A percentile compares a stretch with the other conserved stretches of the same genome.
Conservation (phyloP, 108 stramenopile genomes). For the Licmophora abbreviata region DNA sequence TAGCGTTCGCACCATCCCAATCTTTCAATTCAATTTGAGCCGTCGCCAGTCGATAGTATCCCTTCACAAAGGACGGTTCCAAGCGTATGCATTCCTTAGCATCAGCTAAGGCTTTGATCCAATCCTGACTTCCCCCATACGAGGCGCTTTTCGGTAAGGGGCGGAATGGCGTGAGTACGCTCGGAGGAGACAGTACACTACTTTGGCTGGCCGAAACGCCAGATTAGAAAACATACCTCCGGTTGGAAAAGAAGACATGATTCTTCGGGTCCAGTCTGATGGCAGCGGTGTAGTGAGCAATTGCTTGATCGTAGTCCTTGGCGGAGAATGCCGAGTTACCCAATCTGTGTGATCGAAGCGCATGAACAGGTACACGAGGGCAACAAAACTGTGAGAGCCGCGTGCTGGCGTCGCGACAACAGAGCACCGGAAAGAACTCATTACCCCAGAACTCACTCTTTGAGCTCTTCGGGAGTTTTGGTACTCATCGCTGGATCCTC, state of each 20-base stretch:
- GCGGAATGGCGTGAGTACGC: background rate
- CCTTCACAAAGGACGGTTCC: slow-evolving; percentile 83
- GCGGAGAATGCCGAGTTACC: slow-evolving; percentile 83
- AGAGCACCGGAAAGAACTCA: no score
- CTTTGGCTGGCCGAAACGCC: background rate
- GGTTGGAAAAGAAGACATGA: slow-evolving; percentile 88
- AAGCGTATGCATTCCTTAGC: slow-evolving; percentile 88
- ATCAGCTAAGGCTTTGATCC: slow-evolving; percentile 60
- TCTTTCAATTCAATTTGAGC: slow-evolving; percentile 75
- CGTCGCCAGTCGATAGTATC: slow-evolving; percentile 84
- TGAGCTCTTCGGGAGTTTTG: no score
- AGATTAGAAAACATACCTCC: slow-evolving; percentile 68
- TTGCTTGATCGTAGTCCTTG: slow-evolving; percentile 77
- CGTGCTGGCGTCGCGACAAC: no score
- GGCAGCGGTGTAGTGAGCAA: slow-evolving; percentile 81
- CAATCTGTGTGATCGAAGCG: slow-evolving; percentile 36
- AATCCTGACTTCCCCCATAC: slow-evolving; percentile 67
- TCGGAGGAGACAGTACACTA: background rate
- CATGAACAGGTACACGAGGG: no score
- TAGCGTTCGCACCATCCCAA: slow-evolving; percentile 64
- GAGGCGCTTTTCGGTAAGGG: slow-evolving; percentile 50
- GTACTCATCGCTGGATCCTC: no score
- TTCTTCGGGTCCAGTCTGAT: slow-evolving; percentile 81
- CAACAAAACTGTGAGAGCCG: no score
- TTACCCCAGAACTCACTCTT: no score